Evolutionary conservation across 768 basidiomycete species (phyloP).

Genomic region (Tricholoma terreum): DNA sequence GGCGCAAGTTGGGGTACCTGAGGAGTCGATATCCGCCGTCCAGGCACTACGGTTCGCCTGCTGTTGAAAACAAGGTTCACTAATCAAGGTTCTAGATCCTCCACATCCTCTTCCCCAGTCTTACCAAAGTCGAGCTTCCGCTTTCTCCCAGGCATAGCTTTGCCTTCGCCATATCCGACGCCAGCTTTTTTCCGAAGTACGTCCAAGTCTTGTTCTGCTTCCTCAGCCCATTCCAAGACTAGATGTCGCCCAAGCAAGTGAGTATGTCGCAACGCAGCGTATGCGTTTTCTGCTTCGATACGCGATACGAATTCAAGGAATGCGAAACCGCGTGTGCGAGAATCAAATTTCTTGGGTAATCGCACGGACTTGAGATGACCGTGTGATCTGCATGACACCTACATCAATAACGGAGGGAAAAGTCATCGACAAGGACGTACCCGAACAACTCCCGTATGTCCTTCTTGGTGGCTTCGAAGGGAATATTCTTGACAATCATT

Average conservation of each 20-base stretch:
- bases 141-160: slow-evolving; percentile 70
- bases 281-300: slow-evolving; percentile 88
- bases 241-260: slow-evolving; percentile 95
- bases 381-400: slow-evolving; percentile 57
- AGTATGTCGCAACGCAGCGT: slow-evolving; percentile 83
- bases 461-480: slow-evolving; percentile 94
- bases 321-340: slow-evolving; percentile 88
- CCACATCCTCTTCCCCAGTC: slow-evolving; percentile 34
- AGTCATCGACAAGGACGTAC: slow-evolving; percentile 41
- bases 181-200: slow-evolving; percentile 75
- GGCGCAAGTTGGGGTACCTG: too few species aligned
- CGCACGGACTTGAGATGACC: slow-evolving; percentile 94
- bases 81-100: slow-evolving; percentile 27
- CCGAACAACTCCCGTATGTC: slow-evolving; percentile 88
- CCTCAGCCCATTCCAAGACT: slow-evolving; percentile 92
- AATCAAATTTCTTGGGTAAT: slow-evolving; percentile 88
- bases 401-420: slow-evolving; percentile 1
- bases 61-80: too few species aligned
- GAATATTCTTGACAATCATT: slow-evolving; percentile 97
- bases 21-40: too few species aligned
- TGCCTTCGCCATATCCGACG: slow-evolving; percentile 69
- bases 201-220: slow-evolving; percentile 76
- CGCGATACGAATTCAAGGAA: slow-evolving; percentile 93
- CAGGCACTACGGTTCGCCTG: too few species aligned
- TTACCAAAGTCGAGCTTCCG: slow-evolving; percentile 61